Percentiles rank a stretch among this genome's conserved stretches.
These are phyloP conservation scores for Mixia osmundae DNA, from an alignment of 1,284 basidiomycete genomes.

Conservation along the genomic window DNA sequence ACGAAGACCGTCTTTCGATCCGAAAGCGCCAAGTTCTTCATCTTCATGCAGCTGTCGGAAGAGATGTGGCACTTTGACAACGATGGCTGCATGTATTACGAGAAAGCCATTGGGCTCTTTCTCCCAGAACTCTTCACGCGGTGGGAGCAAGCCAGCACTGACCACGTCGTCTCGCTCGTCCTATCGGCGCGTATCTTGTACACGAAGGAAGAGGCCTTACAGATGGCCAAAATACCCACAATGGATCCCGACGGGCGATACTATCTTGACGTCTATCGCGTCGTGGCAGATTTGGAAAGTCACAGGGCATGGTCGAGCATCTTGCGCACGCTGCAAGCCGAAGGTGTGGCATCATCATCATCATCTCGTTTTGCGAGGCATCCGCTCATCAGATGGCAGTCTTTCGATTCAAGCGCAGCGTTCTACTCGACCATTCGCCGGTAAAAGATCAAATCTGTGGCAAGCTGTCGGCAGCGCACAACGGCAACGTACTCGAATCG, in stretches of 20 bases:
- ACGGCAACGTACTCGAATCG: conserved; percentile 83
- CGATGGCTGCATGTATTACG: conserved; percentile 66
- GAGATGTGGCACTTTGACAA: conserved; percentile 96
- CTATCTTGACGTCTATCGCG: conserved; percentile 75
- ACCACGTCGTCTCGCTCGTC: conserved; percentile 82
- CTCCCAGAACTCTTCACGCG: conserved; percentile 57
- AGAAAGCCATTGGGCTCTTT: conserved; percentile 85
- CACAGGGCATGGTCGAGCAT: conserved; percentile 67
- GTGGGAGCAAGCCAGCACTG: conserved; percentile 57
- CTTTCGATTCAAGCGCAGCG: background rate
- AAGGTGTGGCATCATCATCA: conserved; percentile 17
- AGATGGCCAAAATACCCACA: background rate
- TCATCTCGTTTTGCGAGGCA: background rate
- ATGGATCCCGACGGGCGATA: conserved; percentile 30
- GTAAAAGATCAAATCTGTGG: conserved; percentile 47
- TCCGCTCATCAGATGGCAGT: background rate
- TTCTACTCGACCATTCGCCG: conserved; percentile 11
- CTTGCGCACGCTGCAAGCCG: conserved; percentile 62
- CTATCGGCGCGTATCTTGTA: conserved; percentile 88
- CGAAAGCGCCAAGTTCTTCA: conserved; percentile 56
- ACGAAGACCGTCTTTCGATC: conserved; percentile 81
- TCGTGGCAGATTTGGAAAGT: conserved; percentile 79
- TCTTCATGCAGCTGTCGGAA: conserved; percentile 86
- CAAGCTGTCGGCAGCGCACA: conserved; percentile 61
- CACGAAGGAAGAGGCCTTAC: conserved; percentile 43